Base-by-base conservation (phyloP, 306 rosid species). In the Trichosanthes truncata region DNA sequence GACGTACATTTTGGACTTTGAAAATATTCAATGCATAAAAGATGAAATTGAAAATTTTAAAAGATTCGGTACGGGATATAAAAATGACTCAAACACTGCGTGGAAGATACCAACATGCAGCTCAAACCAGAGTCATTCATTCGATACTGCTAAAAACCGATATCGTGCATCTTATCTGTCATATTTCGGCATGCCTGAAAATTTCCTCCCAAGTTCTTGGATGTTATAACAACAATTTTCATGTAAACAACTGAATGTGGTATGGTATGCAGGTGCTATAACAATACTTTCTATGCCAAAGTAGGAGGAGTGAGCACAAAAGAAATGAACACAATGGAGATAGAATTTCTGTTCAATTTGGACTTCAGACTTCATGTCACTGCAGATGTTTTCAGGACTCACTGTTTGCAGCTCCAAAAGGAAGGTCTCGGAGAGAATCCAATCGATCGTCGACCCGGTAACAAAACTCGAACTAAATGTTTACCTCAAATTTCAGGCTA, bases 251-350 rank as follows among this genome's bases (percentile, higher is more conserved):
- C 72, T 59, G 52, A 14, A 51, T 69, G 17, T 49, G 60, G 20
- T 51, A 38, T 7, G 76, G 7, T 15, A 26, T 82, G 72, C 84
- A 92, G 97, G 83, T 83, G 79, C 62, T 80, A 76, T 53, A 83
- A 77, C 84, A 92, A 89, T 66, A 83, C 78, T 5, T 79, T 89
- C 61, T 89, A 80, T 66, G 97, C 96, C 17, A 81, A 71, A 76
- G 91, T 92, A 33, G 97, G 97, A 53, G 97, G 97, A 48, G 87
- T 90, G 52, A 89, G 90, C 88, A 89, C 76, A 2, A 82, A 23
- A 49, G 93, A 90, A 75, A 87, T 92, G 89, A 92, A 92, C 87
- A 83, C 55, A 45, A 77, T 92, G 86, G 97, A 92, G 81, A 59
- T 90, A 23, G 84, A 83, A 63, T 88, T 90, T 46, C 69, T 92